Conservation (phyloP, 768 basidiomycete genomes). For the Auriculariales sp. region DNA sequence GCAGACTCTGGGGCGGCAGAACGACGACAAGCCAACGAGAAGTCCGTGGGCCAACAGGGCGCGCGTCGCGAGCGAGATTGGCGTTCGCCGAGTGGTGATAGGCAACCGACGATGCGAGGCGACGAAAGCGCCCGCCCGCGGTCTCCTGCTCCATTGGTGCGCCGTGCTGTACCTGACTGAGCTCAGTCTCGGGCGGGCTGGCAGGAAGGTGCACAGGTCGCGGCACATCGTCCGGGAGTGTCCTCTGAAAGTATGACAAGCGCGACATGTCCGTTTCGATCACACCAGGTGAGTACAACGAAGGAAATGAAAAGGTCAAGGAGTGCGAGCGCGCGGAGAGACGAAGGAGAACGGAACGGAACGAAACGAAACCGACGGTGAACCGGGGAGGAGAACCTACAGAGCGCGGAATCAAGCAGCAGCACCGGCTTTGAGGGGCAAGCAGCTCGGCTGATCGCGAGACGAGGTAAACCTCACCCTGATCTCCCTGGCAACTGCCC, state of each 20-base stretch:
- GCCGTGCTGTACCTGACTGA: constrained; percentile 7
- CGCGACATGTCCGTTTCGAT: constrained; percentile 17
- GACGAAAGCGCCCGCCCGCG: constrained; percentile 24
- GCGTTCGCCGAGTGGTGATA: constrained; percentile 36
- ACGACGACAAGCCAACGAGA: constrained; percentile 49
- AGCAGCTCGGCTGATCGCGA: no score
- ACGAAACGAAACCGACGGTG: no score
- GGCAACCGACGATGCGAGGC: constrained; percentile 30
- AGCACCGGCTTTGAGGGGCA: no score
- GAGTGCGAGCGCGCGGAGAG: background rate
- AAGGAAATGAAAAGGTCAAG: background rate
- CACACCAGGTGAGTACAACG: background rate
- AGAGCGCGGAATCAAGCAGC: no score
- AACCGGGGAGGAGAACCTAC: no score
- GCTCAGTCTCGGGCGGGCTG: constrained; percentile 21
- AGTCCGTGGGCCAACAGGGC: constrained; percentile 6
- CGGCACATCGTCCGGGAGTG: constrained; percentile 1
- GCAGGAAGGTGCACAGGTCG: constrained; percentile 11
- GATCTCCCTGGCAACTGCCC: no score
- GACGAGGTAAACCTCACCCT: no score
- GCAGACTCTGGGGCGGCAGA: constrained; percentile 44
- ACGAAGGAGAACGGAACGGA: background rate
- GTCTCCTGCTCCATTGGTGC: constrained; percentile 5
- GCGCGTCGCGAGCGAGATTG: constrained; percentile 20
- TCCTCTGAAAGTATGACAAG: constrained; percentile 7